phyloP scores from a whole-genome alignment of 108 stramenopile genomes.

The Cyclostephanos invisitatus region DNA sequence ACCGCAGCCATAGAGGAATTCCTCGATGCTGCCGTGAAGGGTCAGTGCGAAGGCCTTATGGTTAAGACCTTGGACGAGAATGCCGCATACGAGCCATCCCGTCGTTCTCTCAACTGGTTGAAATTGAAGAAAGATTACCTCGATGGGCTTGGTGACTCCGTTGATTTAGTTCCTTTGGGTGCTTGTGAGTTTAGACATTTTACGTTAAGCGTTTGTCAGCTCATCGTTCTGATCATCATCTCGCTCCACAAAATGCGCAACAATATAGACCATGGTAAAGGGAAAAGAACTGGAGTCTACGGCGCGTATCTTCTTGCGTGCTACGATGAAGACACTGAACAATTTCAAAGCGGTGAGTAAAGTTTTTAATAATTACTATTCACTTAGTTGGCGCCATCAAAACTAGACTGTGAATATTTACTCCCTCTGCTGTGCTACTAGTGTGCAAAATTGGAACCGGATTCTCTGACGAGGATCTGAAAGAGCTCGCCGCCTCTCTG shows the following conservation, averaged over 20 bases:
- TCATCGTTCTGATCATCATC: not conserved
- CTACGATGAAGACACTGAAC: constrained; percentile 95
- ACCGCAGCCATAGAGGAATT: constrained; percentile 92
- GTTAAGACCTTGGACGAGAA: constrained; percentile 96
- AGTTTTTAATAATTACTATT: too few species aligned
- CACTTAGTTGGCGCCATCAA: too few species aligned
- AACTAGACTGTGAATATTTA: too few species aligned
- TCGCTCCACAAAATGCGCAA: not conserved
- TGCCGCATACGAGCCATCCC: constrained; percentile 94
- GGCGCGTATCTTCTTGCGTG: constrained; percentile 99
- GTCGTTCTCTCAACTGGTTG: constrained; percentile 98
- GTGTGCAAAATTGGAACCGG: constrained; percentile 99
- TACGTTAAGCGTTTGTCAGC: constrained; percentile 2
- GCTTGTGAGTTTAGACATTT: constrained; percentile 55
- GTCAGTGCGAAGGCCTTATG: constrained; percentile 99
- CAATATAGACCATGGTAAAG: constrained; percentile 78
- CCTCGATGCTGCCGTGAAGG: constrained; percentile 94
- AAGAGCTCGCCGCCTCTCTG: constrained; percentile 74
- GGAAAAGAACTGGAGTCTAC: constrained; percentile 94
- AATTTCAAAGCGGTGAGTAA: constrained; percentile 78
- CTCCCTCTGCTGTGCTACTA: too few species aligned
- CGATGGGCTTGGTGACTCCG: constrained; percentile 96
- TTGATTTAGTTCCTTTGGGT: constrained; percentile 98
- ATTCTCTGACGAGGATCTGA: constrained; percentile 95
- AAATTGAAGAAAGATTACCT: constrained; percentile 99